Base-by-base conservation (phyloP, 805 yeast genomes). In the Ogataea wickerhamii region DNA sequence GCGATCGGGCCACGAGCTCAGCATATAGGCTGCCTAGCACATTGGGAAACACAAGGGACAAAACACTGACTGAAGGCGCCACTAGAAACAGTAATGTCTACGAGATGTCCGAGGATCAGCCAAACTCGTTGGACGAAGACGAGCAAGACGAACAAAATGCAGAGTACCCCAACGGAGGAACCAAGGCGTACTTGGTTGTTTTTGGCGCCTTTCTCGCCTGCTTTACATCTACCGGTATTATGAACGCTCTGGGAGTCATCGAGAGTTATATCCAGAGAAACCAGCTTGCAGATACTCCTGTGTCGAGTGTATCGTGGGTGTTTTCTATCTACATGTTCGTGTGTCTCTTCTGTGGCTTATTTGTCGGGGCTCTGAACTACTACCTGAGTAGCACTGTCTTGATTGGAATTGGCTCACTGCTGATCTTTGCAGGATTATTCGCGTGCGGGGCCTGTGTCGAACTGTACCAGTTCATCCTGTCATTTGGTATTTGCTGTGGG, bases 201-300 rank as follows among this genome's bases (percentile, higher is more conserved):
- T 55, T 77, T 18, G 87, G 86, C 2, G 65, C 76, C 3, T 78
- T 78, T 49, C 55, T 74, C 28, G 86, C 85, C 0, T 63, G 75
- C 25, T 60, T 71, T 2, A 73, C 75, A 2, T 65, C 67, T 29
- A 71, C 78, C 41, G 87, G 88, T 1, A 47, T 76, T 25, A 56
- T 76, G 42, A 80, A 80, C 49, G 58, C 80, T 2, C 63, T 73
- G 27, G 87, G 87, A 46, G 82, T 78, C 4, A 67, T 81, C 27
- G 80, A 81, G 56, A 70, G 81, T 0, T 77, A 79, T 47, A 66
- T 81, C 7, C 67, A 76, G 6, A 61, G 60, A 10, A 72, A 80
- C 55, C 86, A 80, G 54, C 58, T 81, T 43, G 61, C 61, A 1
- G 49, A 67, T 30, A 59, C 63, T 5, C 55, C 68, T 4, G 63